Base-by-base conservation (phyloP, 345 rosid species). In the Alliaria petiolata region DNA sequence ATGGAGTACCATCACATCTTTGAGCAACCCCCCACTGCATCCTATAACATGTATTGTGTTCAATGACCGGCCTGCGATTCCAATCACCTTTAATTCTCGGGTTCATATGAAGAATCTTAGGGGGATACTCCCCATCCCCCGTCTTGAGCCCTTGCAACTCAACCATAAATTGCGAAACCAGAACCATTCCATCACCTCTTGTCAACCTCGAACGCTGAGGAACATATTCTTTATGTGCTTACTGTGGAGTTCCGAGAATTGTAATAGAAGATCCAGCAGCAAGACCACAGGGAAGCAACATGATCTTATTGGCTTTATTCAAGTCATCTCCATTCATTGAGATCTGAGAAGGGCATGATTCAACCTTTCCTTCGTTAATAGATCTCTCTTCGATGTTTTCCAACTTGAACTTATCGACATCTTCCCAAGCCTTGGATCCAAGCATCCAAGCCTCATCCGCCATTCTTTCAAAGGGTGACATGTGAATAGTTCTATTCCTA, bases 1-100 rank as follows among this genome's bases (percentile, higher is more conserved):
- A 95, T 49, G 83, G 86, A 59, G 85, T 73, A 63, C 97, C 99
- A 70, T 91, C 92, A 60, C 99, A 95, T 72, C 99, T 91, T 47
- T 91, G 99, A 81, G 91, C 90, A 52, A 83, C 70, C 16, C 99
- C 96, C 99, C 99, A 95, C 65, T 91, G 99, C 99, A 95, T 95
- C 83, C 99, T 88, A 75, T 95, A 91, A 80, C 99, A 95, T 31
- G 97, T 91, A 77, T 95, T 95, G 58, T 95, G 99, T 79, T 95
- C 99, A 81, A 95, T 89, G 54, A 95, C 93, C 0, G 99, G 93
- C 30, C 52, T 73, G 20, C 56, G 85, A 75, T 83, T 95, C 99
- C 99, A 95, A 80, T 95, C 99, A 68, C 99, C 99, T 77, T 74
- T 91, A 56, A 95, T 52, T 63, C 99, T 83, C 70, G 99, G 99